phyloP scores from a whole-genome alignment of 73 alveolate species.

The Tetrahymena elliotti region DNA sequence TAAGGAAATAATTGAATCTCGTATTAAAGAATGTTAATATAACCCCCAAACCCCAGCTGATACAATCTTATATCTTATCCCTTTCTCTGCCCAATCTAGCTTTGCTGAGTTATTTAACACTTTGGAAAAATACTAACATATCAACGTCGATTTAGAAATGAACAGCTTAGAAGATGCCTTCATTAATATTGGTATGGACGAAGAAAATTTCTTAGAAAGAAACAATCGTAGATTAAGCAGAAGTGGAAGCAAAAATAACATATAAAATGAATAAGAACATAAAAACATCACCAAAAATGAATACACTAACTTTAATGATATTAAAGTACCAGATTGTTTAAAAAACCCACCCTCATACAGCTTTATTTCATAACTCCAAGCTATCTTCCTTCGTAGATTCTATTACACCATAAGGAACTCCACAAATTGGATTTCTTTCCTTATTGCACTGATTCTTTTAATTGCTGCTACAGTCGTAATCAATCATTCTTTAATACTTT shows the following conservation, averaged over 20 bases:
- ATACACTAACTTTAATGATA: conserved; percentile 3
- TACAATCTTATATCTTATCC: conserved; percentile 51
- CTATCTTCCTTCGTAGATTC: conserved; percentile 3
- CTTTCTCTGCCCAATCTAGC: conserved; percentile 34
- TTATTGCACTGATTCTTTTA: conserved; percentile 1
- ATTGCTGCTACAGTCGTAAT: neutral
- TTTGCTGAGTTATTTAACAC: conserved; percentile 49
- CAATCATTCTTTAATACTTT: neutral
- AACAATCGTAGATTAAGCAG: neutral
- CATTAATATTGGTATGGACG: conserved; percentile 81
- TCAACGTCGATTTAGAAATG: conserved; percentile 65
- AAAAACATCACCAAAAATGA: neutral
- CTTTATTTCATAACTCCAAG: conserved; percentile 1
- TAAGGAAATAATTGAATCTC: neutral
- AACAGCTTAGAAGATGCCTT: conserved; percentile 96
- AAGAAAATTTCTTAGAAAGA: conserved; percentile 3
- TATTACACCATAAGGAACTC: conserved; percentile 20
- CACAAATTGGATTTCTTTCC: conserved; percentile 19
- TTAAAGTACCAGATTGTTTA: conserved; percentile 27
- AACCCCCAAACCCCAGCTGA: conserved; percentile 25
- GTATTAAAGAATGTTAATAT: conserved; percentile 23
- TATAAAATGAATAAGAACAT: neutral
- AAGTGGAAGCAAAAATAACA: neutral
- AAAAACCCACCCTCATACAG: conserved; percentile 12
- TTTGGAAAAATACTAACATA: conserved; percentile 27